Percentiles rank a stretch among this genome's conserved stretches.
phyloP scores from a whole-genome alignment of 805 yeast genomes.

The Candida jianshihensis region DNA sequence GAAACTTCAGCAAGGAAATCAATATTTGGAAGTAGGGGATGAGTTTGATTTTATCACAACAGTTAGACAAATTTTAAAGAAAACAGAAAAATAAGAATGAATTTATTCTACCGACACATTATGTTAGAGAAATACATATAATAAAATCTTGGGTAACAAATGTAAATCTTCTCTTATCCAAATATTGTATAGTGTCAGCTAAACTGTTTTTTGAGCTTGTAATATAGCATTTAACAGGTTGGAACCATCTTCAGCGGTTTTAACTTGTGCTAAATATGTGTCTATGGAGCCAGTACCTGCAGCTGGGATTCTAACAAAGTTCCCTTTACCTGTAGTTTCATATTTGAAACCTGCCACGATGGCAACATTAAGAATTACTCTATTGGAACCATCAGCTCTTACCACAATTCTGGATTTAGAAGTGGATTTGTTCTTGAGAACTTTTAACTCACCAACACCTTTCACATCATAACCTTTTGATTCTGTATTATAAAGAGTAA shows the following conservation, averaged over 20 bases:
- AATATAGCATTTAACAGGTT: slow-evolving; percentile 34
- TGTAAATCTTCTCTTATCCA: no score
- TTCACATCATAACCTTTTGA: slow-evolving; percentile 48
- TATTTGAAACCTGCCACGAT: slow-evolving; percentile 54
- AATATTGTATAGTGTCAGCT: not conserved
- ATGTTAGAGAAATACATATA: not conserved
- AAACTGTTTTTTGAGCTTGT: slow-evolving; percentile 6
- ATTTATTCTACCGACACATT: not conserved
- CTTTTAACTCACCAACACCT: slow-evolving; percentile 81
- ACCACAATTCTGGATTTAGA: slow-evolving; percentile 62
- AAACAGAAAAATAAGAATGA: not conserved
- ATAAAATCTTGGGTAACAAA: no score
- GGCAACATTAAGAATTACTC: slow-evolving; percentile 67
- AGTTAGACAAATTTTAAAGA: slow-evolving; percentile 33
- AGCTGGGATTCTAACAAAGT: slow-evolving; percentile 59
- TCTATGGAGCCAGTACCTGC: slow-evolving; percentile 51
- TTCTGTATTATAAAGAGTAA: slow-evolving; percentile 51
- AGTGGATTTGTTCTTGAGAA: slow-evolving; percentile 54
- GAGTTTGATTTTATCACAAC: slow-evolving; percentile 40
- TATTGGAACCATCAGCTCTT: slow-evolving; percentile 83
- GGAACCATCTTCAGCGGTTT: slow-evolving; percentile 63
- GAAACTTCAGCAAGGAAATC: slow-evolving; percentile 19
- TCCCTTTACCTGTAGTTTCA: slow-evolving; percentile 55
- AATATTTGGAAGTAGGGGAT: slow-evolving; percentile 42
- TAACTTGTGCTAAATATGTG: slow-evolving; percentile 69